phyloP scores from a whole-genome alignment of 352 stramenopile genomes.

The Nothophytophthora sp. region DNA sequence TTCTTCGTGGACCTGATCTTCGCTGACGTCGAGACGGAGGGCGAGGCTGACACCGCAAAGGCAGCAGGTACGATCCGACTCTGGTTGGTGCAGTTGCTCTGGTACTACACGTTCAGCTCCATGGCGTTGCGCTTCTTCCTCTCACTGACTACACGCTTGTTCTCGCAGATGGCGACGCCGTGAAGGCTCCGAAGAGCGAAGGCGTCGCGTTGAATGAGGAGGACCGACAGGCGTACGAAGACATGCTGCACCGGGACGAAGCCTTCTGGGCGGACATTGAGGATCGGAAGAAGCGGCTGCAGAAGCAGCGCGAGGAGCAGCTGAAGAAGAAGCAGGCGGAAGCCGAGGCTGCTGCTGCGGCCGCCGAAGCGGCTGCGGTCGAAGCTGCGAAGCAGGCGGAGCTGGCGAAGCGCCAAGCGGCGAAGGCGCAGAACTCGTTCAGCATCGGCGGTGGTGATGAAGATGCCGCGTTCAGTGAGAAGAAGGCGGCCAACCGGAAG shows the following conservation, averaged over 20 bases:
- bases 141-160: background rate
- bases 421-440: slow-evolving; percentile 57
- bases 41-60: slow-evolving; percentile 21
- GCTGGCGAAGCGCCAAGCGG: slow-evolving; percentile 33
- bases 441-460: slow-evolving; percentile 76
- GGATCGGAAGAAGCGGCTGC: slow-evolving; percentile 67
- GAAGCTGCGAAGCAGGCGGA: slow-evolving; percentile 36
- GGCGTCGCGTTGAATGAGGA: slow-evolving; percentile 77
- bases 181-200: slow-evolving; percentile 56
- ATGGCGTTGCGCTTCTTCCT: background rate
- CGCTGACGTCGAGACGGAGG: slow-evolving; percentile 89
- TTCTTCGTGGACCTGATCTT: slow-evolving; percentile 98
- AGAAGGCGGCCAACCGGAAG: slow-evolving; percentile 55
- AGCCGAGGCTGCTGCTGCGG: slow-evolving; percentile 44
- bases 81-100: too few relatives aligned
- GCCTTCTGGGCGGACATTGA: slow-evolving; percentile 88
- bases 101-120: background rate
- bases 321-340: slow-evolving; percentile 66
- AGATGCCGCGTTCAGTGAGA: slow-evolving; percentile 33
- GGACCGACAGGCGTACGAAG: slow-evolving; percentile 84
- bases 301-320: slow-evolving; percentile 75
- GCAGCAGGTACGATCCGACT: slow-evolving; percentile 18
- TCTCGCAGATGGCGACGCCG: slow-evolving; percentile 10
- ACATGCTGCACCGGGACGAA: slow-evolving; percentile 88
- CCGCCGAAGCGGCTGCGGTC: slow-evolving; percentile 30